Evolutionary conservation across 768 basidiomycete genomes (phyloP).

Genomic region (Porphyrellus cyaneotinctus): DNA sequence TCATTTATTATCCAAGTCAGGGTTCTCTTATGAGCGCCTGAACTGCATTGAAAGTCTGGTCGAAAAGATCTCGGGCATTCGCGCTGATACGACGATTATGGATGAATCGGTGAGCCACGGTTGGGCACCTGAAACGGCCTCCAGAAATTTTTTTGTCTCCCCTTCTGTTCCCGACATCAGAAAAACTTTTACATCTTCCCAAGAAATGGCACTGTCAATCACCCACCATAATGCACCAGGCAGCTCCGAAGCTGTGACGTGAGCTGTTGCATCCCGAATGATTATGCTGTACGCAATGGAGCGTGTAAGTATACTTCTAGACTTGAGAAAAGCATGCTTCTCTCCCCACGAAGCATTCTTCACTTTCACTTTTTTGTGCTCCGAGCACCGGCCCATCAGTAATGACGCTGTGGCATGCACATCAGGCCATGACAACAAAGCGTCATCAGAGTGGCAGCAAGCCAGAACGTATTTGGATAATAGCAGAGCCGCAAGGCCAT

Average conservation of each 20-base stretch:
- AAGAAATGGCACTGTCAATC: background rate
- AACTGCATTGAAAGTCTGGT: too few relatives aligned
- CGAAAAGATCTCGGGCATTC: background rate
- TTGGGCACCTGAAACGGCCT: constrained; percentile 8
- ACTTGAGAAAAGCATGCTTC: background rate
- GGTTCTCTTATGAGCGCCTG: background rate
- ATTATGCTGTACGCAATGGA: background rate
- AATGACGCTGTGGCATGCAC: background rate
- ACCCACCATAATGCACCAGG: background rate
- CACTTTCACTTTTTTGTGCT: background rate
- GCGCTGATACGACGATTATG: background rate
- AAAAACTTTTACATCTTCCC: background rate
- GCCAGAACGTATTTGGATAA: background rate
- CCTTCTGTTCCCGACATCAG: background rate
- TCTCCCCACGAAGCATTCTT: too few relatives aligned
- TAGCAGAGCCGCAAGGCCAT: background rate
- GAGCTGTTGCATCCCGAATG: constrained; percentile 4
- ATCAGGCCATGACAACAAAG: background rate
- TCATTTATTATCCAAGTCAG: too few relatives aligned
- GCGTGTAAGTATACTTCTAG: background rate
- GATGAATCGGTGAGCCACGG: background rate
- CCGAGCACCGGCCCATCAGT: background rate
- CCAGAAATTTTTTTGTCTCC: background rate
- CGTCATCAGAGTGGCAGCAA: background rate
- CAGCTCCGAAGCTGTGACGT: background rate